phyloP scores from a whole-genome alignment of 306 rosid genomes.

The Cicer judaicum region DNA sequence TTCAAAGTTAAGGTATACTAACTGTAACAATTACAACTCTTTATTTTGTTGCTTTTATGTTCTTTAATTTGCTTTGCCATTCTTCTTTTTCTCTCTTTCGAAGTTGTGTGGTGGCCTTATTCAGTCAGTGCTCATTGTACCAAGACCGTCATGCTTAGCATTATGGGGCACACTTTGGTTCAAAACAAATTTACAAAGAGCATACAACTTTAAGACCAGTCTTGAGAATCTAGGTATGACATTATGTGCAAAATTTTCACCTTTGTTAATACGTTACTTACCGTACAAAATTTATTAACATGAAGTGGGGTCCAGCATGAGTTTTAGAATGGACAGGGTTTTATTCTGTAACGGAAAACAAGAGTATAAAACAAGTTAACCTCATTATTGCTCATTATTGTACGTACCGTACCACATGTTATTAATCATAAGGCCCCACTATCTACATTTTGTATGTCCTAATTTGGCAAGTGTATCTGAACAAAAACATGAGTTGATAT shows the following conservation, averaged over 20 bases:
- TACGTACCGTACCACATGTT: constrained; percentile 63
- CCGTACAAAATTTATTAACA: constrained; percentile 37
- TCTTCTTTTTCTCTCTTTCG: constrained; percentile 51
- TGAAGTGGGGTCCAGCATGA: constrained; percentile 50
- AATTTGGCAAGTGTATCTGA: constrained; percentile 44
- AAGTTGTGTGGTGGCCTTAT: constrained; percentile 48
- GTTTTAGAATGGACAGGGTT: constrained; percentile 37
- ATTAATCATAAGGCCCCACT: constrained; percentile 49
- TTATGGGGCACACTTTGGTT: constrained; percentile 50
- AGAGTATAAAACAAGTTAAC: constrained; percentile 41
- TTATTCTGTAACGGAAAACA: constrained; percentile 38
- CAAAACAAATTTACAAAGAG: constrained; percentile 54
- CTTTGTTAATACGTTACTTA: constrained; percentile 34
- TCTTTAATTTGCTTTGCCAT: constrained; percentile 58
- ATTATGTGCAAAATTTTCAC: constrained; percentile 30
- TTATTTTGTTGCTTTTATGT: constrained; percentile 46
- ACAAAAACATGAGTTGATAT: not conserved
- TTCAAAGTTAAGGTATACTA: constrained; percentile 47
- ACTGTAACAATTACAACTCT: constrained; percentile 51
- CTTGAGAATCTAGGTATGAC: constrained; percentile 65
- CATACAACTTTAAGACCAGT: constrained; percentile 68
- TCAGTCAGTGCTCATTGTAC: constrained; percentile 43
- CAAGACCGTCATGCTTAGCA: constrained; percentile 40
- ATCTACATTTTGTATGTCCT: constrained; percentile 38
- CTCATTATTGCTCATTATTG: constrained; percentile 34